Conservation (phyloP, 2,329 filamentous ascomycete genomes). For the Amylocarpus encephaloides region DNA sequence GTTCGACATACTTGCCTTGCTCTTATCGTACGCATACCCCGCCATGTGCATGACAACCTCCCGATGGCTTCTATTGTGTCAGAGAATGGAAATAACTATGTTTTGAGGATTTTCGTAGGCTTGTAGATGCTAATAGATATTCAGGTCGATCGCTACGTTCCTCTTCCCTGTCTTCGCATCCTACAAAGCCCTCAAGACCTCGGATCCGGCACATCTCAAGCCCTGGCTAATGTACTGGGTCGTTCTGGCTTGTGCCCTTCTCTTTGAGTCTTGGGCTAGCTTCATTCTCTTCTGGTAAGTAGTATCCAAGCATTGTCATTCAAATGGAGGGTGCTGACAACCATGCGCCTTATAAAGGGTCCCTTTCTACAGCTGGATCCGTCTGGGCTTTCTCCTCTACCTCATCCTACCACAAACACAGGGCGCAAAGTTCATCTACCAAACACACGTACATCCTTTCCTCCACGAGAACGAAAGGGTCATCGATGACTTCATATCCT, state of each 20-base stretch:
- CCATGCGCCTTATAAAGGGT: conserved; percentile 46
- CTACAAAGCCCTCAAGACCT: conserved; percentile 94
- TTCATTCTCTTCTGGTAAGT: conserved; percentile 76
- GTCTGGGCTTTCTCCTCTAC: conserved; percentile 81
- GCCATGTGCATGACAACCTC: conserved; percentile 15
- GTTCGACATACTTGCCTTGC: conserved; percentile 72
- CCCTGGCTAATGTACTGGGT: conserved; percentile 99
- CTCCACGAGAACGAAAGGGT: conserved; percentile 77
- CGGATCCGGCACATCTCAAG: conserved; percentile 79
- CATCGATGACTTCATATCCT: conserved; percentile 86
- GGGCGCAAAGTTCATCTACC: conserved; percentile 80
- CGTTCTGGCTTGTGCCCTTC: conserved; percentile 72
- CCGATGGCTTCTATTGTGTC: conserved; percentile 4
- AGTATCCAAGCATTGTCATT: neutral
- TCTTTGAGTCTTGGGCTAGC: conserved; percentile 79
- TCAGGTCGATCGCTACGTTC: conserved; percentile 77
- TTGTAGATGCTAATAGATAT: conserved; percentile 17
- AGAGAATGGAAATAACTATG: neutral
- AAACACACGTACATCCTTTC: conserved; percentile 80
- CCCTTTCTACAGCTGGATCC: conserved; percentile 90
- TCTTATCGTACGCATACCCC: conserved; percentile 61
- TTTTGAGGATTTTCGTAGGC: neutral
- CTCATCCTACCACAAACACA: conserved; percentile 97
- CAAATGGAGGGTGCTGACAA: neutral
- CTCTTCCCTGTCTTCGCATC: conserved; percentile 95